Percentiles rank a stretch among this genome's conserved stretches.
Evolutionary conservation across 306 rosid genomes (phyloP).

Genomic region (Prunus dulcis): DNA sequence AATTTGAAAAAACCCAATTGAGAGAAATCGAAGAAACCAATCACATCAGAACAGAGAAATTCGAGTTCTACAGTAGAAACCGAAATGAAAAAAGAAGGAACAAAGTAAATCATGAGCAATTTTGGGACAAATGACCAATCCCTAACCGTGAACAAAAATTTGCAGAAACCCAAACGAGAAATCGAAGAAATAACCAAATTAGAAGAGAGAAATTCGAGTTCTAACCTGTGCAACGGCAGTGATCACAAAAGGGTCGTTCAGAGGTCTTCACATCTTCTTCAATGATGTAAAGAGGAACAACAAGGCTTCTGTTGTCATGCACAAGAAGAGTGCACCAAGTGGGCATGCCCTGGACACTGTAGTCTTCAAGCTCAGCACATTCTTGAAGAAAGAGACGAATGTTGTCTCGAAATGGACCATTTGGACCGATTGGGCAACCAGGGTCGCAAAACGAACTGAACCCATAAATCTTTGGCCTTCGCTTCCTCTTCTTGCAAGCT

Average conservation of each 20-base stretch:
- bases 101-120: neutral
- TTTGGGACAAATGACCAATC: neutral
- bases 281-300: conserved; percentile 67
- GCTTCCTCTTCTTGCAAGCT: conserved; percentile 62
- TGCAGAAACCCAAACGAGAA: neutral
- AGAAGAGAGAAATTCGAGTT: neutral
- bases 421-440: conserved; percentile 40
- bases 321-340: conserved; percentile 72
- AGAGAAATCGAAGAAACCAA: neutral
- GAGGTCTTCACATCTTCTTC: conserved; percentile 63
- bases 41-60: neutral
- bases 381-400: conserved; percentile 64
- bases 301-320: conserved; percentile 48
- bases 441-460: conserved; percentile 65
- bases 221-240: conserved; percentile 73
- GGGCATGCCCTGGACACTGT: conserved; percentile 49
- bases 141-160: neutral
- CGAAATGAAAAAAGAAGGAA: neutral
- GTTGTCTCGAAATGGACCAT: conserved; percentile 65
- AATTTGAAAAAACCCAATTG: neutral
- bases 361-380: conserved; percentile 56
- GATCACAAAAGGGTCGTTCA: conserved; percentile 59
- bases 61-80: neutral
- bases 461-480: conserved; percentile 51
- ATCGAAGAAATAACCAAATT: neutral